Evolutionary conservation across 257 asterid genomes (phyloP).

Genomic region (Jacaranda mimosifolia): DNA sequence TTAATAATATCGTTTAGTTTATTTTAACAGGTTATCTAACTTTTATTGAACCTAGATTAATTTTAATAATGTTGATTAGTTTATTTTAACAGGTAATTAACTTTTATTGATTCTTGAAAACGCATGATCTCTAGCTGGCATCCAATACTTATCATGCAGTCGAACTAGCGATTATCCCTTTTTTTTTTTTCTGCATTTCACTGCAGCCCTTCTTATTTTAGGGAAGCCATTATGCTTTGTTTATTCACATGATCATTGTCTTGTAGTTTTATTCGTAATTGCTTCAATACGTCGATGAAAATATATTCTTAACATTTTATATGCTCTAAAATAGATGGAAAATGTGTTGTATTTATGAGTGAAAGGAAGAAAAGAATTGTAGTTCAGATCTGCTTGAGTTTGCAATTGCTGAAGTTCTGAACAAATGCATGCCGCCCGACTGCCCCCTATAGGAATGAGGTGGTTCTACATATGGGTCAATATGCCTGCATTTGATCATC

Average conservation of each 20-base stretch:
- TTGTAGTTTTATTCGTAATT: not conserved
- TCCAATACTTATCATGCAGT: constrained; percentile 31
- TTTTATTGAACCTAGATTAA: not conserved
- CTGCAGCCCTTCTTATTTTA: not conserved
- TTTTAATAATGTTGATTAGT: constrained; percentile 3
- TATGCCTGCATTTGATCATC: not conserved
- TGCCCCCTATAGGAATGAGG: no score
- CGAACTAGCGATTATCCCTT: not conserved
- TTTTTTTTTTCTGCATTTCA: constrained; percentile 16
- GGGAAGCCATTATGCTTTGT: not conserved
- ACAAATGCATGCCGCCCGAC: no score
- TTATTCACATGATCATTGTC: not conserved
- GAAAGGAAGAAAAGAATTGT: not conserved
- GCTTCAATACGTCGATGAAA: not conserved
- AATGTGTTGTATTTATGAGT: not conserved
- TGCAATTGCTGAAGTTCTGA: not conserved
- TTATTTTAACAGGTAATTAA: constrained; percentile 4
- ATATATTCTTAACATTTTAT: not conserved
- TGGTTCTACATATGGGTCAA: no score
- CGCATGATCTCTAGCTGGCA: constrained; percentile 41
- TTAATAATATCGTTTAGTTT: constrained; percentile 15
- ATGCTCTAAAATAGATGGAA: not conserved
- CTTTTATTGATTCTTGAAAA: constrained; percentile 13
- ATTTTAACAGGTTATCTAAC: not conserved
- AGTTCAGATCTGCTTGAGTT: not conserved